A percentile compares a stretch with the other conserved stretches of the same genome.
Evolutionary conservation across 2,329 filamentous ascomycete genomes (phyloP).

Genomic region (Colletotrichum australisinense): DNA sequence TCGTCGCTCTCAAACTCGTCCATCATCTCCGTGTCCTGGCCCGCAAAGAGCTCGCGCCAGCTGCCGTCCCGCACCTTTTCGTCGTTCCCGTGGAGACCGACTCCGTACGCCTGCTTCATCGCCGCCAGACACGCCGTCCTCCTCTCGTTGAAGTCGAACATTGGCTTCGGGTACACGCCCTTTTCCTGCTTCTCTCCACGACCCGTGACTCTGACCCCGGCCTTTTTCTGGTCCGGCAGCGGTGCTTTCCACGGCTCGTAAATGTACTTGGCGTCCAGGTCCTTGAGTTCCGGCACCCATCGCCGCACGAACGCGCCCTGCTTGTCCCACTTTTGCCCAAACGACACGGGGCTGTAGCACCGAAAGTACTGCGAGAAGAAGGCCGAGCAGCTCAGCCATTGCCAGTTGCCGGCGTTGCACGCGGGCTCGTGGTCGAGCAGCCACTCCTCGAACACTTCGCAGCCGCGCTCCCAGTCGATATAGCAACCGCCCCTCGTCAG

Average conservation of each 20-base stretch:
- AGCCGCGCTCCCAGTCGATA: slow-evolving; percentile 82
- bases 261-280: slow-evolving; percentile 75
- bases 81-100: slow-evolving; percentile 74
- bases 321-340: slow-evolving; percentile 81
- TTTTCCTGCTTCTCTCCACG: slow-evolving; percentile 58
- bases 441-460: slow-evolving; percentile 82
- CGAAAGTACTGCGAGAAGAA: slow-evolving; percentile 81
- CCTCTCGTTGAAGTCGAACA: slow-evolving; percentile 79
- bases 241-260: slow-evolving; percentile 85
- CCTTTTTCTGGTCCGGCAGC: slow-evolving; percentile 74
- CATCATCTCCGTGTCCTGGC: slow-evolving; percentile 52
- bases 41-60: slow-evolving; percentile 60
- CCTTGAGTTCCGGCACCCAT: slow-evolving; percentile 75
- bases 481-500: slow-evolving; percentile 84
- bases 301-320: slow-evolving; percentile 71
- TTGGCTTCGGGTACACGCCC: slow-evolving; percentile 76
- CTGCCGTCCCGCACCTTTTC: slow-evolving; percentile 70
- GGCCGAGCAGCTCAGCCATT: slow-evolving; percentile 80
- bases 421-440: slow-evolving; percentile 80
- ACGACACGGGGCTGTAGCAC: slow-evolving; percentile 77
- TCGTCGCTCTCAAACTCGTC: slow-evolving; percentile 48
- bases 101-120: slow-evolving; percentile 77
- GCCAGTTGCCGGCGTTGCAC: slow-evolving; percentile 82
- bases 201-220: slow-evolving; percentile 70
- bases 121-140: slow-evolving; percentile 71